Base-by-base conservation (phyloP, 2,329 filamentous ascomycete species). In the Talaromyces funiculosus region DNA sequence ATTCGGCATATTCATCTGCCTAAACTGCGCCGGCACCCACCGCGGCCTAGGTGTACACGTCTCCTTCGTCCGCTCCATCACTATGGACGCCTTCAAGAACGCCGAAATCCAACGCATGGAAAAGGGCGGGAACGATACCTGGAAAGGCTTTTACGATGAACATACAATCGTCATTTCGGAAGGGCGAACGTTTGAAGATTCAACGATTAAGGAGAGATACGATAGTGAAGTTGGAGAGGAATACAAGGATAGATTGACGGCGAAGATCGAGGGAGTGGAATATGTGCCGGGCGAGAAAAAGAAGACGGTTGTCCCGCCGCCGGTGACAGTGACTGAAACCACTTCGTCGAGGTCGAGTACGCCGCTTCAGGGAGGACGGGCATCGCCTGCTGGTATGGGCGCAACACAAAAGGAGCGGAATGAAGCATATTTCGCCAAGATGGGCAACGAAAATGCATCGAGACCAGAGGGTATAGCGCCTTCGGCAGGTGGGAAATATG, bases 1-100 rank as follows among this genome's bases (percentile, higher is more conserved):
- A 78, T 96, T 99, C 73, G 93, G 93, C 72, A 90, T 96, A 75
- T 99, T 99, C 81, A 97, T 99, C 82, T 99, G 94, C 78, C 86
- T 99, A 57, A 90, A 89, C 65, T 99, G 94, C 80, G 93, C 92
- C 35, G 94, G 94, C 68, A 90, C 94, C 57, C 94, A 99, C 78
- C 89, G 94, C 64, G 92, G 92, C 3, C 86, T 99, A 31, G 94
- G 94, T 63, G 94, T 99, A 37, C 94, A 99, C 81, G 96, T 99
- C 75, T 96, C 92, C 73, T 99, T 99, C 78, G 92, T 99, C 65
- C 89, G 94, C 62, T 94, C 90, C 70, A 94, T 97, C 71, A 96
- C 91, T 64, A 99, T 99, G 94, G 94, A 99, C 79, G 92, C 92
- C 61, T 97, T 99, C 82, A 99, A 99, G 76, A 85, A 86, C 65